Conservation (phyloP, 805 yeast species). For the Yarrowia sp. region DNA sequence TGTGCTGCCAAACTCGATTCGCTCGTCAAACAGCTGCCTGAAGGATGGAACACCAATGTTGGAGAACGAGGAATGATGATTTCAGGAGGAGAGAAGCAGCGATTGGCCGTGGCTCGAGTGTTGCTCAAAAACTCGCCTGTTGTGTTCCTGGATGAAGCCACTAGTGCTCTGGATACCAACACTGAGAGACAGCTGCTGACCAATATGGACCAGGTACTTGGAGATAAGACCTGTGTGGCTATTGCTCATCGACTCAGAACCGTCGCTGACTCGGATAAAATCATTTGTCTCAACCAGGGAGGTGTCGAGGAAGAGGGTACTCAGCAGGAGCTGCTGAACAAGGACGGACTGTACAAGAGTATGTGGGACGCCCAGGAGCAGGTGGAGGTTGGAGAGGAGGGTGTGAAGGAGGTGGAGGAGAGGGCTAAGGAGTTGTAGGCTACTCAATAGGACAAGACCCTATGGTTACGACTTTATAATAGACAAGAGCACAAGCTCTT, state of each 20-base stretch:
- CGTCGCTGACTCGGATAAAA: slow-evolving; percentile 88
- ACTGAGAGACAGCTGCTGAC: slow-evolving; percentile 82
- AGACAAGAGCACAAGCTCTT: too few species aligned
- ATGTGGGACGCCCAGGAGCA: slow-evolving; percentile 93
- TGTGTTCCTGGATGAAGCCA: slow-evolving; percentile 92
- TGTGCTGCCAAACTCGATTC: slow-evolving; percentile 64
- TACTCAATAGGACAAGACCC: neutral
- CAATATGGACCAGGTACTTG: slow-evolving; percentile 69
- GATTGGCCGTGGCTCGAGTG: slow-evolving; percentile 91
- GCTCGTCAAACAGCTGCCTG: slow-evolving; percentile 70
- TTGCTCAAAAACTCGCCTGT: slow-evolving; percentile 81
- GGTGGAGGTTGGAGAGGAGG: slow-evolving; percentile 38
- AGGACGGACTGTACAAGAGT: slow-evolving; percentile 65
- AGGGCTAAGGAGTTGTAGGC: neutral
- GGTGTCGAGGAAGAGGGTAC: slow-evolving; percentile 83
- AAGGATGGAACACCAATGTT: slow-evolving; percentile 80
- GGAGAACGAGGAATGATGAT: slow-evolving; percentile 98
- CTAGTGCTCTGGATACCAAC: slow-evolving; percentile 93
- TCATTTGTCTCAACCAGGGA: slow-evolving; percentile 81
- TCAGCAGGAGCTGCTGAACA: slow-evolving; percentile 59
- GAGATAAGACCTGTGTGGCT: slow-evolving; percentile 70
- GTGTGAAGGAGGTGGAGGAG: neutral
- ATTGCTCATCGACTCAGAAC: slow-evolving; percentile 94
- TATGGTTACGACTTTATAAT: too few species aligned
- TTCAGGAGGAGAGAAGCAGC: slow-evolving; percentile 98